These are phyloP conservation scores for Populus hybrid DNA, from an alignment of 441 rosid genomes.

Conservation along the genomic window DNA sequence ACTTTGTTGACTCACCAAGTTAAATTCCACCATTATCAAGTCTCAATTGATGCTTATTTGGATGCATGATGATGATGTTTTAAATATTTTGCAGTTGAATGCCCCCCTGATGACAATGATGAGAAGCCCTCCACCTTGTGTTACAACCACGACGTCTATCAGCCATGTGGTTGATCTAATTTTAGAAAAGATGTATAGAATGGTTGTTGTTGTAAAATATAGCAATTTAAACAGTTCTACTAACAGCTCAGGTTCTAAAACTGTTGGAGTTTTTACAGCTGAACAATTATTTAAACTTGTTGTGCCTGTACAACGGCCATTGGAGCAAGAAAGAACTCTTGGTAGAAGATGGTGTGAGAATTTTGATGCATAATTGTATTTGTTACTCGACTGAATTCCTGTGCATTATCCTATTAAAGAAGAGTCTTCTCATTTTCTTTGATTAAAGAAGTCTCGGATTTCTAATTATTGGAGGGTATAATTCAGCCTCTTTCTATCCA, in stretches of 20 bases:
- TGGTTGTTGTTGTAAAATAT: constrained; percentile 58
- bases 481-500: too few species aligned
- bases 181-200: constrained; percentile 56
- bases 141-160: constrained; percentile 51
- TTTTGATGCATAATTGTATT: neutral
- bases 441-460: too few species aligned
- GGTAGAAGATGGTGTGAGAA: constrained; percentile 19
- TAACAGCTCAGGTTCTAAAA: constrained; percentile 34
- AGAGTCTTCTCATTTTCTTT: too few species aligned
- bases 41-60: neutral
- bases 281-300: constrained; percentile 44
- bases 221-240: constrained; percentile 27
- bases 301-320: constrained; percentile 21
- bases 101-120: constrained; percentile 56
- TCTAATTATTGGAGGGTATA: too few species aligned
- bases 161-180: constrained; percentile 58
- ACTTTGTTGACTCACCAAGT: neutral
- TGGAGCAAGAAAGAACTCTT: constrained; percentile 26
- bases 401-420: too few species aligned
- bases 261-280: constrained; percentile 64
- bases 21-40: neutral
- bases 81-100: constrained; percentile 44
- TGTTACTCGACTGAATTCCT: neutral
- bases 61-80: neutral
- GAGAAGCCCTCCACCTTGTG: constrained; percentile 70